Base-by-base conservation (phyloP, 768 basidiomycete species). In the Gelatoporia subvermispora region DNA sequence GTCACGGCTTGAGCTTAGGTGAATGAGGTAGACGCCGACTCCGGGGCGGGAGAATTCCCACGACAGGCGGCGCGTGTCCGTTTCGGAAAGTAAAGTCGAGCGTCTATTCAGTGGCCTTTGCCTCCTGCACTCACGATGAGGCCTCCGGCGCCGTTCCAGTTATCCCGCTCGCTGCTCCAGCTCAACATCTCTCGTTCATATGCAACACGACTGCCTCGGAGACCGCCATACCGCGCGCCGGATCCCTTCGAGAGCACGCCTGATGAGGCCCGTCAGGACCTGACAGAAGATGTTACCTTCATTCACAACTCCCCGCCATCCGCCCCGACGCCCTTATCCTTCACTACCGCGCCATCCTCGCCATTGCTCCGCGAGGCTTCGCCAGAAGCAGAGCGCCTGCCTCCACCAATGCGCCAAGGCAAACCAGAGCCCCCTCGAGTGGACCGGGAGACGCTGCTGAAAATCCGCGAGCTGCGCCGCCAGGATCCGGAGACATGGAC, bases 221-320 rank as follows among this genome's bases (percentile, higher is more conserved):
- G 62, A 22, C 66, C 65, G 11, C 65, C 60, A 9, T 52, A 52
- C 35, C 54, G 60, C 31, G 57, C 52, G 11, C 62, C 59, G 11
- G 66, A 69, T 55, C 66, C 68, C 48, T 60, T 69, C 25, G 37
- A 47, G 8, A 59, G 57, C 54, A 57, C 60, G 48, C 57, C 60
- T 4, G 41, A 60, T 39, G 59, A 54, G 17, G 37, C 47, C n/a
- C 56, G 58, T 55, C 34, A 56, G 36, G 35, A 49, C 8, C 57
- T 61, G 24, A 49, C 55, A 5, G 54, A 55, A 28, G 75, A 77
- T 48, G 65, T 90, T 47, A 87, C 87, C 0, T 92, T 92, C 63
- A 82, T 92, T 49, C 87, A 88, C 63, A 82, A 90, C 37, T 86
- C 86, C n/a, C 90, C 89, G 0, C 86, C 89, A 0, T 80, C 84